Evolutionary conservation across 2,329 filamentous ascomycete genomes (phyloP), one percentile per base, ranked within the genome.

Genomic region (Pseudogymnoascus sp.): DNA sequence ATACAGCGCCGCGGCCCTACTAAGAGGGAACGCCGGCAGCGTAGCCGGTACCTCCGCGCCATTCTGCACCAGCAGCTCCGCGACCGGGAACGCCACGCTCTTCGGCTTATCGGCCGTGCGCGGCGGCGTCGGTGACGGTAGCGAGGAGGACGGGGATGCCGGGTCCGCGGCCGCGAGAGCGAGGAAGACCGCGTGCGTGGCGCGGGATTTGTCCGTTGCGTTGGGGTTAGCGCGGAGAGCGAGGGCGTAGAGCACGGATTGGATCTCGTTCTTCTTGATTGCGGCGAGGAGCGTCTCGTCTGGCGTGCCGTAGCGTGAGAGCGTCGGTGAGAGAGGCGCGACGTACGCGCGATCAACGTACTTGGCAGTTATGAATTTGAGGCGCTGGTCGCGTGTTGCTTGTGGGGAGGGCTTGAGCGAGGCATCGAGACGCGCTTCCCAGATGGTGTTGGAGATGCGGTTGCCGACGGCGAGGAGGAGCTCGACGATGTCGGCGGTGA

Each of bases 401-500:
- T 88, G 86, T 0, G 91, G 83, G 0, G 81, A 79, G 4, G 91
- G 92, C 73, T 96, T 98, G 35, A 84, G 71, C 5, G 82, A 78
- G 24, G 83, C 82, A 64, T 97, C 91, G 24, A 98, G 81, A 65
- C 80, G 90, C 12, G 92, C 88, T 78, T 99, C 95, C 91, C 93
- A 99, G 19, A 99, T 83, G 88, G 93, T 93, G 76, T 99, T 99
- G 70, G 93, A 95, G 61, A 97, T 87, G 60, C 93, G 86, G 74
- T 99, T 99, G 66, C 96, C 96, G 66, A 99, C 87, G 64, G 93
- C 87, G 64, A 97, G 81, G 43, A 99, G 82, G 59, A 99, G 83
- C 73, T 99, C 96, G 74, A 99, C 89, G 73, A 98, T 96, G 79
- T 99, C 96, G 70, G 90, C 89, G 3, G 95, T 98, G 75, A 99